Base-by-base conservation (phyloP, 768 basidiomycete species). In the Multifurca ochricompacta region DNA sequence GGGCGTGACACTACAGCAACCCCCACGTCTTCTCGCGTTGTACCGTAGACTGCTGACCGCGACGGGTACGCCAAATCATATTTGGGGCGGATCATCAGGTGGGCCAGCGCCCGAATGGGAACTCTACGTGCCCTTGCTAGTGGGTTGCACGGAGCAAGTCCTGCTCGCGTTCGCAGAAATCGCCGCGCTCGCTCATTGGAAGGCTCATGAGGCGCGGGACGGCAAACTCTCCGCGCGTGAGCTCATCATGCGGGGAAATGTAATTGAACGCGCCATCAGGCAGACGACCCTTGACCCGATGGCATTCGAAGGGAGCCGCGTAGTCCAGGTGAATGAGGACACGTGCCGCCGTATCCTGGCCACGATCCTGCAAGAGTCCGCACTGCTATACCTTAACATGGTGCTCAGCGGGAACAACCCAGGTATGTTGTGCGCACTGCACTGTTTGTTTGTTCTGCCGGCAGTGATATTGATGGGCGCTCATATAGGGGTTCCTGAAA, bases 111-210 rank as follows among this genome's bases (percentile, higher is more conserved):
- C 70, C 14, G 70, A 74, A 44, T 70, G 70, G 48, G 72, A 77
- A 49, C 68, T 81, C 60, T 77, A 76, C 45, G 82, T 90, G 77
- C 85, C 87, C 59, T 67, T 70, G 42, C 68, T 90, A 56, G 83
- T 79, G 21, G 88, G 88, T 27, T 90, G 87, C 71, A 82, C 88
- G 2, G 85, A 91, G 62, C 85, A 85, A 62, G 83, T 80, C 8
- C 68, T 91, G 65, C 77, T 90, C 56, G 85, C 81, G 34, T 77
- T 91, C 56, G 87, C 82, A 21, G 87, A 91, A 64, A 75, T 79
- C 19, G 81, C 83, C n/a, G 74, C 76, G 6, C 76, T 91, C 28
- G 79, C 84, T 4, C 77, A 81, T 60, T 91, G 89, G 88, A 90
- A 89, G 67, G 67, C 72, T 21, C 72, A 74, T 45, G 81, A 89